These are phyloP conservation scores for Scorias spongiosa DNA, from an alignment of 2,329 filamentous ascomycete species.

Conservation along the genomic window DNA sequence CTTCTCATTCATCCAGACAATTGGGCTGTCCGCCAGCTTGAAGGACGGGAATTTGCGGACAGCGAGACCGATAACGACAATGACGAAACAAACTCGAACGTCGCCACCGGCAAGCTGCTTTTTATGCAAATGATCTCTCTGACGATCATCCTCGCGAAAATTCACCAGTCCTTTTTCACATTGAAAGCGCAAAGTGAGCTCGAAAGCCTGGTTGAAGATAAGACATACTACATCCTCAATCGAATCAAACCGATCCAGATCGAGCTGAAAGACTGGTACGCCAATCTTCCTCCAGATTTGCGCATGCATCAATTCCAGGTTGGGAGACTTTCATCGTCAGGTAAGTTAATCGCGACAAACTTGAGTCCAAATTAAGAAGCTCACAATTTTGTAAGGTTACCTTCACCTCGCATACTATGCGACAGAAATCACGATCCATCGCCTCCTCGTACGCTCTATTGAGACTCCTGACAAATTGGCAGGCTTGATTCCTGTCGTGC, in stretches of 20 bases:
- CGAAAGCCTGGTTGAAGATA: conserved; percentile 4
- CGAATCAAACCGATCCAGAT: conserved; percentile 14
- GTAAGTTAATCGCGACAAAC: too few relatives aligned
- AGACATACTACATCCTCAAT: too few relatives aligned
- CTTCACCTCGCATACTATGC: conserved; percentile 32
- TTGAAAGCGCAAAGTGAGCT: conserved; percentile 8
- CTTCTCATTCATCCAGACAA: conserved; percentile 10
- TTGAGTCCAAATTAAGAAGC: too few relatives aligned
- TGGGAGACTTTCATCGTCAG: conserved; percentile 19
- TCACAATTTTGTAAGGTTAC: too few relatives aligned
- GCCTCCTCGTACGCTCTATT: conserved; percentile 23
- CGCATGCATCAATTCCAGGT: conserved; percentile 13
- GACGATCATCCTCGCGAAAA: conserved; percentile 10
- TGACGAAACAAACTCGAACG: conserved; percentile 16
- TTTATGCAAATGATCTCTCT: conserved; percentile 17
- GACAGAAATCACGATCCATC: conserved; percentile 31
- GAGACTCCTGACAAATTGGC: conserved; percentile 10
- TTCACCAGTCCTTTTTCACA: conserved; percentile 10
- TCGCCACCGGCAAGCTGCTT: conserved; percentile 13
- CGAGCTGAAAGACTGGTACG: conserved; percentile 12
- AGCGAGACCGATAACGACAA: conserved; percentile 14
- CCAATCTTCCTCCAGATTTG: conserved; percentile 11
- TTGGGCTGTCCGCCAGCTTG: conserved; percentile 13
- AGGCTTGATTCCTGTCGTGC: conserved; percentile 23
- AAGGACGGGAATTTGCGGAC: conserved; percentile 18